A percentile compares a stretch with the other conserved stretches of the same genome.
Conservation (phyloP, 225 moss, liverwort and hornwort species). For the Marchantia paleacea region DNA sequence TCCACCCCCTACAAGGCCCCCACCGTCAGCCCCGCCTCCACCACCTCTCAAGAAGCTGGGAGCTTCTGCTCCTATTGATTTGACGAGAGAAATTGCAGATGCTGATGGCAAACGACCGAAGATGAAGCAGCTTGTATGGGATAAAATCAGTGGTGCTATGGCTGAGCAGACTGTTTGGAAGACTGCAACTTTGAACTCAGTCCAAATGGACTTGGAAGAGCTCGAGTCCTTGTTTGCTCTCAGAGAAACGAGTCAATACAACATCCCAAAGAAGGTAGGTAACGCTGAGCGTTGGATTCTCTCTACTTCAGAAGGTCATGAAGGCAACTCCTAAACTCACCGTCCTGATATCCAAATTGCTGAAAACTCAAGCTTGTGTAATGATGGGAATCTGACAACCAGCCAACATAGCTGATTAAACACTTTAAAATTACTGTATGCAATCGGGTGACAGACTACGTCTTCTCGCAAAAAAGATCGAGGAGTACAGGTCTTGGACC, state of each 20-base stretch:
- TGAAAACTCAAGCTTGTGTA: background rate
- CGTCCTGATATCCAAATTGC: background rate
- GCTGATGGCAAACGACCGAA: conserved; percentile 52
- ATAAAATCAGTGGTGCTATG: conserved; percentile 62
- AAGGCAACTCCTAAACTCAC: background rate
- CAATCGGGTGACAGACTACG: conserved; percentile 1
- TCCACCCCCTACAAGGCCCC: background rate
- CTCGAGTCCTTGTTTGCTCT: conserved; percentile 74
- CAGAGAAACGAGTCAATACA: conserved; percentile 27
- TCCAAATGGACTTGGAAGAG: conserved; percentile 77
- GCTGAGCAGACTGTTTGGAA: conserved; percentile 79
- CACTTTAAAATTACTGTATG: background rate
- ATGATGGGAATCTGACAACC: background rate
- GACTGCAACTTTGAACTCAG: conserved; percentile 53
- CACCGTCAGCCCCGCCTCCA: conserved; percentile 28
- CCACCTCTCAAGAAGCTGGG: conserved; percentile 24
- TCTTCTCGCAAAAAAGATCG: conserved; percentile 45
- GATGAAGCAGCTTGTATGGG: conserved; percentile 87
- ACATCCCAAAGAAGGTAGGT: conserved; percentile 3
- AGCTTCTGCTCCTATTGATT: background rate
- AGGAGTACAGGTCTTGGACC: conserved; percentile 61
- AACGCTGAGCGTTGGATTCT: background rate
- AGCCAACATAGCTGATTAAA: background rate
- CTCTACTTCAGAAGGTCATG: too few species aligned
- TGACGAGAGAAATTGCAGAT: background rate